These are phyloP conservation scores for Hortaea werneckii DNA, from an alignment of 2,329 filamentous ascomycete genomes.

Conservation along the genomic window DNA sequence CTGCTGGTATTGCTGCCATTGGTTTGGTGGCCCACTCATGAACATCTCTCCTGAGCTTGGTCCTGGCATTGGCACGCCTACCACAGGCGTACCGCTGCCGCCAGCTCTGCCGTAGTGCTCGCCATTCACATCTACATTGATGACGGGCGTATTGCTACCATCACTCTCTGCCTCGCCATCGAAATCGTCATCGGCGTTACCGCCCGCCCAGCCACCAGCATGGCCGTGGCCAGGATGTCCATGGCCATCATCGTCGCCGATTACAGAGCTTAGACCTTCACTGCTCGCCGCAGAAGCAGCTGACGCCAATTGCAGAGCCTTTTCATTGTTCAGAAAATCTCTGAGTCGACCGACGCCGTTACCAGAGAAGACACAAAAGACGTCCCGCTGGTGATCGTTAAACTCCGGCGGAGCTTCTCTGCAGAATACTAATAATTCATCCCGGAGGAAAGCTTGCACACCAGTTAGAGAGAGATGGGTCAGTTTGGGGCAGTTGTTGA, in stretches of 20 bases:
- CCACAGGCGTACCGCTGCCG: conserved; percentile 17
- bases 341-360: conserved; percentile 69
- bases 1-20: conserved; percentile 1
- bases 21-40: neutral
- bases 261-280: conserved; percentile 10
- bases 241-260: conserved; percentile 3
- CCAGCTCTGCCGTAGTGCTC: conserved; percentile 6
- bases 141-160: conserved; percentile 21
- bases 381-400: conserved; percentile 84
- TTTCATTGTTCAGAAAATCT: conserved; percentile 57
- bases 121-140: conserved; percentile 18
- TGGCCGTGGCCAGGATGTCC: conserved; percentile 11
- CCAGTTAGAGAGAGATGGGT: conserved; percentile 93
- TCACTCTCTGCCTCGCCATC: conserved; percentile 19
- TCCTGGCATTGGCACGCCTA: conserved; percentile 8
- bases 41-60: conserved; percentile 10
- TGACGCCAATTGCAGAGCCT: conserved; percentile 7
- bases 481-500: conserved; percentile 83
- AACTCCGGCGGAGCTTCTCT: conserved; percentile 86
- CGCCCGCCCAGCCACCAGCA: conserved; percentile 17
- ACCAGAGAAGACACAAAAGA: conserved; percentile 96
- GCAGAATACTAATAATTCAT: conserved; percentile 77
- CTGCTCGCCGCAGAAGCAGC: conserved; percentile 3
- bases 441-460: conserved; percentile 77
- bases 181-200: conserved; percentile 21